Conservation (phyloP, 148 eudicot genomes). For the Spergularia marina region DNA sequence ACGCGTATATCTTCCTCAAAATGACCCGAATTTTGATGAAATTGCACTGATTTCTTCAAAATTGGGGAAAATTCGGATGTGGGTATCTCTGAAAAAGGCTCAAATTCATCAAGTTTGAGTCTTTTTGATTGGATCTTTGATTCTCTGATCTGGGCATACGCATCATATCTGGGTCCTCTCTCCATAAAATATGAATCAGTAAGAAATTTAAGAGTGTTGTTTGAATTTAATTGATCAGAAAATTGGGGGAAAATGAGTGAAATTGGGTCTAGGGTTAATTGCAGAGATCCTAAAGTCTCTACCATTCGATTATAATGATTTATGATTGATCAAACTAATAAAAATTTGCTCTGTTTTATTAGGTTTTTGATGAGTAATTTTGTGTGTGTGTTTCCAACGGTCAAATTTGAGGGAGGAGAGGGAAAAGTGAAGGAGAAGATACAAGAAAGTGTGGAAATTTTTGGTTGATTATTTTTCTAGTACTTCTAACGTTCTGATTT, state of each 20-base stretch:
- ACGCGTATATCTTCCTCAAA: constrained; percentile 3
- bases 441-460: not conserved
- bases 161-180: constrained; percentile 74
- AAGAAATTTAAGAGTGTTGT: constrained; percentile 24
- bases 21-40: constrained; percentile 23
- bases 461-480: not conserved
- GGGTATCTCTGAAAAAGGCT: constrained; percentile 18
- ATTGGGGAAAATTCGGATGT: constrained; percentile 43
- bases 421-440: constrained; percentile 2
- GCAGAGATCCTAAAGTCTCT: constrained; percentile 27
- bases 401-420: constrained; percentile 28
- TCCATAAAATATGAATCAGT: constrained; percentile 42
- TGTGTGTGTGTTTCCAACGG: constrained; percentile 40
- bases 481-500: constrained; percentile 43
- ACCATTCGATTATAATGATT: constrained; percentile 32
- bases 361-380: not conserved
- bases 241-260: constrained; percentile 36
- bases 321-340: not conserved
- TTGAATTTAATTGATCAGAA: constrained; percentile 22
- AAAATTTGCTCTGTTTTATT: constrained; percentile 27
- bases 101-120: constrained; percentile 13
- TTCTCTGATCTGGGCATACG: constrained; percentile 68
- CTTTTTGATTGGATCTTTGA: constrained; percentile 45
- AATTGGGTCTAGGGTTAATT: constrained; percentile 34
- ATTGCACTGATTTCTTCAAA: constrained; percentile 31